Evolutionary conservation across 2,329 filamentous ascomycete genomes (phyloP), one percentile per base, ranked within the genome.

Genomic region (Ramularia collo-cygni): DNA sequence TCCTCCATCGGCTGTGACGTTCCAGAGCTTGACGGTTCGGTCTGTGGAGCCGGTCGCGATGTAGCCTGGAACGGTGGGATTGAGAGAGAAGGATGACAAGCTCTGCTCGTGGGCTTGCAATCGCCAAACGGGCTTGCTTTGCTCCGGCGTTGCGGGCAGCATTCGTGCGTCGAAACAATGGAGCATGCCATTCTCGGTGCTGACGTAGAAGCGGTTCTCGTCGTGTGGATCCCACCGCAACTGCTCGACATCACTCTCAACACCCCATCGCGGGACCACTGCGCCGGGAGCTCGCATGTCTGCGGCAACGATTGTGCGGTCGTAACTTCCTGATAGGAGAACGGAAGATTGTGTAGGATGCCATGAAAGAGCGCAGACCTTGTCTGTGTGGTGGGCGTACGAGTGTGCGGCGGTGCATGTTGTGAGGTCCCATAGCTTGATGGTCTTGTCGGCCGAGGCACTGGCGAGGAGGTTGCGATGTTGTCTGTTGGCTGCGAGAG

Each of bases 391-490:
- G 67, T 94, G 86, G 12, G 78, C 75, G 72, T 98, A 98, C 31
- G 89, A 95, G 69, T 95, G 92, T 56, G 92, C 92, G 65, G 88
- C 95, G 64, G 82, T 88, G 46, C 85, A 77, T 3, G 87, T 95
- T 69, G 88, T 85, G 47, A 98, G 71, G 62, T 98, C 92, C 92
- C 92, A 98, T 14, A 98, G 76, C 71, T 98, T 98, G 58, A 96
- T 81, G 2, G 92, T 98, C 69, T 89, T 88, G 69, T 98, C 92
- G 14, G 92, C 92, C 1, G 92, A 98, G 2, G 85, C 87, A 1
- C 90, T 96, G 9, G 92, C 92, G 32, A 98, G 77, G 42, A 98
- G 75, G 63, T 96, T 96, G 49, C 89, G 81, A 68, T 98, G 90
- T 59, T 89, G 82, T 56, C 89, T 76, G 70, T 98, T 98, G 35